Evolutionary conservation across 805 yeast genomes (phyloP), one percentile per base, ranked within the genome.

Genomic region (Nakazawaea wickerhamii): DNA sequence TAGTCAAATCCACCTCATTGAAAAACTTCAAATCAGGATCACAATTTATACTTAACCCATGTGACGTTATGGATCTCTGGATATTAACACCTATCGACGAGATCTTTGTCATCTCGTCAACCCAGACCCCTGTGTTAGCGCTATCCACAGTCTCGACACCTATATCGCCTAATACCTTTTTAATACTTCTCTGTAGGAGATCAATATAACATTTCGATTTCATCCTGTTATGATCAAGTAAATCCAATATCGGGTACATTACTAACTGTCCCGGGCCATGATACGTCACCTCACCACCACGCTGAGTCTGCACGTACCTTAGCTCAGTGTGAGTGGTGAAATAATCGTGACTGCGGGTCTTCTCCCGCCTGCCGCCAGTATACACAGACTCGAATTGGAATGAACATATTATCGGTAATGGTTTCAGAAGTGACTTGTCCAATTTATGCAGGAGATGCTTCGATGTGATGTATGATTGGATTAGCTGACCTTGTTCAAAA

Each of bases 191-290:
- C 38, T 76, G 68, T 36, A 77, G 52, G 2, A 70, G 70, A 1
- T 73, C 59, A 31, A 77, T 77, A 53, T 63, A 76, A 51, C 82
- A 77, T 48, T 68, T 66, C 9, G 76, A 73, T 4, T 73, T 66
- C 35, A 77, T 59, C 43, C 14, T 28, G 14, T 71, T 63, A 52
- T 84, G 84, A 25, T 74, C 70, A 48, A 73, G 71, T 41, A 93
- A 65, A 58, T 93, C 90, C 23, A 85, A 41, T 1, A 93, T 71
- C 9, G 93, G 81, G 55, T 91, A 93, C 4, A 87, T 78, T 2
- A 90, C 96, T 30, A 88, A 57, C 61, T 93, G 99, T 0, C 99
- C 99, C 1, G 93, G 84, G 0, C 98, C 98, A 64, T 93, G 99
- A 69, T 86, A 93, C 0, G 99, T 93, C 1, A 93, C 78, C 58